Evolutionary conservation across 2,329 filamentous ascomycete species (phyloP), one percentile per base, ranked within the genome.

Genomic region (Scedosporium apiospermum): DNA sequence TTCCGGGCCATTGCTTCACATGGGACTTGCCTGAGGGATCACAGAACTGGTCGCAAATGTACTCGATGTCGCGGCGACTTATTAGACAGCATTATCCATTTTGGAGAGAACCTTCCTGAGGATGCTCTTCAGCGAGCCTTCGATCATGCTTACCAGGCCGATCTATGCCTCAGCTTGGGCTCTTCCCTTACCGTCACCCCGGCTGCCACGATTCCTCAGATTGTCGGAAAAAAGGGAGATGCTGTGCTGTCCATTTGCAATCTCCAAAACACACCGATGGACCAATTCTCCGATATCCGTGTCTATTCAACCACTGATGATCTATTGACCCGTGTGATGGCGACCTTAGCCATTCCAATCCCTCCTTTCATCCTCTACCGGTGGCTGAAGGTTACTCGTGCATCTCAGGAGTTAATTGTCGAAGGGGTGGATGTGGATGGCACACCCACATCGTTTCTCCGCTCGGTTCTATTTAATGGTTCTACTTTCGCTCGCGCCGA

Each of bases 71-170:
- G 34, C 10, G 34, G 75, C 0, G 63, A 64, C 3, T 71, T 80
- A 0, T 70, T 73, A 6, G 78, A 80, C 62, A 80, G 67, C 27
- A 79, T 79, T 67, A 71, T 80, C 67, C 78, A 79, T 62, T 80
- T 80, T 62, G 75, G 72, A 57, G 78, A 79, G 60, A 51, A 51
- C 1, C 67, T 80, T 0, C 71, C 69, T 0, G 69, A 66, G 0
- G 65, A 71, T 0, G 64, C 71, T 0, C 65, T 80, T 0, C 62
- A 69, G 6, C 69, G 67, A 0, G 77, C 77, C 0, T 65, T 65
- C 3, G 65, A 71, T 0, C 69, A 80, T 63, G 76, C 76, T 2
- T 65, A 70, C 16, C 73, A 74, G 49, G 73, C 78, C 1, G 78
- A 81, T 62, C 65, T 81, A 0, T 80, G 77, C 58, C 72, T 80